These are phyloP conservation scores for Podospora sp. DNA, from an alignment of 495 filamentous ascomycete genomes.

Conservation along the genomic window DNA sequence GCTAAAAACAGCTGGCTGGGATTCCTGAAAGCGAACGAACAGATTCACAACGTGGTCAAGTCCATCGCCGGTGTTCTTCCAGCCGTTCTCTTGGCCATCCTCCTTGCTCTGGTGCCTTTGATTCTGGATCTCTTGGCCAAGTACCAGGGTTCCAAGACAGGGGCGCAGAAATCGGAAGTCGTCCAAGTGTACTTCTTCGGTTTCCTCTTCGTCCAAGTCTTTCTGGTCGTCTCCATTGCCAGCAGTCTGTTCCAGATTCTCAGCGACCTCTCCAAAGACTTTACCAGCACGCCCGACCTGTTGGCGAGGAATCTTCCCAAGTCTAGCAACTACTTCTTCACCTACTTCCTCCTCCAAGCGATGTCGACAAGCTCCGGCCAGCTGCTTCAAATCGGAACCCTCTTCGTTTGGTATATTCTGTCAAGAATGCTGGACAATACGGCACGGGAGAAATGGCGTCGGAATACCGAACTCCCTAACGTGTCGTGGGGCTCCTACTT, in stretches of 20 bases:
- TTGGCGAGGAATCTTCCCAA: conserved; percentile 82
- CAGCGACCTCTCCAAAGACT: conserved; percentile 60
- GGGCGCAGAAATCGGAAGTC: conserved; percentile 73
- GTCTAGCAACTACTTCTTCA: conserved; percentile 96
- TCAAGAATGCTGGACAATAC: conserved; percentile 81
- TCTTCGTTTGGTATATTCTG: conserved; percentile 80
- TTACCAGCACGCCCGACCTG: conserved; percentile 62
- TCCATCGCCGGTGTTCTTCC: conserved; percentile 87
- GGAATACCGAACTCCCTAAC: conserved; percentile 75
- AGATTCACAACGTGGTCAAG: conserved; percentile 64
- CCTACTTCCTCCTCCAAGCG: conserved; percentile 95
- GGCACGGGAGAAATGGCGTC: conserved; percentile 83
- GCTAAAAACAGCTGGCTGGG: conserved; percentile 64
- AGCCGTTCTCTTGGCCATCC: conserved; percentile 71
- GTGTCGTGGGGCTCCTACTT: conserved; percentile 94
- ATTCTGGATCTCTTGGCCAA: conserved; percentile 69
- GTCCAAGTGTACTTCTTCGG: conserved; percentile 93
- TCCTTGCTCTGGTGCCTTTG: conserved; percentile 80
- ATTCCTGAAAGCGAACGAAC: conserved; percentile 63
- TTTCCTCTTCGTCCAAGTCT: conserved; percentile 94
- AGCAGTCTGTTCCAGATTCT: conserved; percentile 75
- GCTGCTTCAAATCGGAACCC: conserved; percentile 77
- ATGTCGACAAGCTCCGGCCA: conserved; percentile 88
- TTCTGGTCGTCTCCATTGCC: conserved; percentile 88
- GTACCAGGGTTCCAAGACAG: conserved; percentile 80